A percentile compares a stretch with the other conserved stretches of the same genome.
Evolutionary conservation across 176 grass and related monocot species (phyloP).

Genomic region (Pontederia paniculata): DNA sequence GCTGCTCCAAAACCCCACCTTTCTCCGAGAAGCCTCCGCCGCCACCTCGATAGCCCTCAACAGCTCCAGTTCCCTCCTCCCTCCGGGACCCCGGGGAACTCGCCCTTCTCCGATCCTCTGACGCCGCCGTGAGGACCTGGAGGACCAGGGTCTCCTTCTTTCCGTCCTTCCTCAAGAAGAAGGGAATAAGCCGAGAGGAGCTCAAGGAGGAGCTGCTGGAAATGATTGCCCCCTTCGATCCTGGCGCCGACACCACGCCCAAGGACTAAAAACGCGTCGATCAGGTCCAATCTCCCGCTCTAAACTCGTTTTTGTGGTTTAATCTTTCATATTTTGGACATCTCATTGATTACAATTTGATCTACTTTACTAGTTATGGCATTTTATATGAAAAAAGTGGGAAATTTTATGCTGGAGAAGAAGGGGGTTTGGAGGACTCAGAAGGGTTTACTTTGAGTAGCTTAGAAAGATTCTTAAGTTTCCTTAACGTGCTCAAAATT

Average conservation of each 20-base stretch:
- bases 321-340: background rate
- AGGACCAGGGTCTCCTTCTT: constrained; percentile 62
- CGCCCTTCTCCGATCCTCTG: background rate
- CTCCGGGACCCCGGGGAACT: background rate
- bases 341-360: no score
- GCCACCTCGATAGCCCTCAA: background rate
- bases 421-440: no score
- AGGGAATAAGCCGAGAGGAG: constrained; percentile 30
- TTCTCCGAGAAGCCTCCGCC: background rate
- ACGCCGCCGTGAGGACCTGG: constrained; percentile 15
- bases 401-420: no score
- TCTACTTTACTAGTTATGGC: no score
- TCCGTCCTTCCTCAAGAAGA: constrained; percentile 48
- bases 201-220: constrained; percentile 75
- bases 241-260: constrained; percentile 46
- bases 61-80: background rate
- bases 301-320: background rate
- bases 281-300: constrained; percentile 22
- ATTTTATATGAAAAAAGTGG: no score
- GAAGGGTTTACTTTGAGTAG: no score
- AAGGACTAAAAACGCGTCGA: constrained; percentile 61
- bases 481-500: no score
- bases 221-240: constrained; percentile 59
- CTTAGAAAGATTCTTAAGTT: no score
- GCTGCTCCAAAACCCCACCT: background rate